A percentile compares a stretch with the other conserved stretches of the same genome.
These are phyloP conservation scores for Mrakia hoshinonis DNA, from an alignment of 768 basidiomycete genomes.

Conservation along the genomic window DNA sequence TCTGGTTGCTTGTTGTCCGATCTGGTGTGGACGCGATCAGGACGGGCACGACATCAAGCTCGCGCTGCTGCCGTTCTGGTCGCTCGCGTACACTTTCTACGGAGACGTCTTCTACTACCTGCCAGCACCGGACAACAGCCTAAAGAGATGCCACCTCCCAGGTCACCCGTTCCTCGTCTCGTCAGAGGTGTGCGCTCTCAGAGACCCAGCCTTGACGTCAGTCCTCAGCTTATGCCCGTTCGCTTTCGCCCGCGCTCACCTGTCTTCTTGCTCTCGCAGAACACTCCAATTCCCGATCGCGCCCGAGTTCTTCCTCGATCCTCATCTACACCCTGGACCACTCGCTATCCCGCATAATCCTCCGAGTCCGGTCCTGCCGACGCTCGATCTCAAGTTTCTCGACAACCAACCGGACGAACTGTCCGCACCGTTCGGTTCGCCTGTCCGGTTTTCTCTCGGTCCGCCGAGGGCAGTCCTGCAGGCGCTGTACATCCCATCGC, in stretches of 20 bases:
- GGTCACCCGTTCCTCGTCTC: slow-evolving; percentile 11
- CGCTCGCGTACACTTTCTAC: slow-evolving; percentile 15
- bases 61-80: slow-evolving; percentile 14
- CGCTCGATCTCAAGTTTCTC: background rate
- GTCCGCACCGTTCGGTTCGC: background rate
- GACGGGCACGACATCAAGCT: slow-evolving; percentile 10
- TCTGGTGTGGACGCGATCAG: background rate
- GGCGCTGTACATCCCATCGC: background rate
- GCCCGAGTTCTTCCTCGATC: slow-evolving; percentile 4
- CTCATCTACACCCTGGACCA: background rate
- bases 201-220: background rate
- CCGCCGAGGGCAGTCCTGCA: slow-evolving; percentile 2
- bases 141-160: background rate
- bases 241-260: background rate
- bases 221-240: background rate
- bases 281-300: slow-evolving; percentile 19
- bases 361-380: background rate
- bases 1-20: background rate
- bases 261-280: background rate
- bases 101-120: slow-evolving; percentile 18
- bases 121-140: slow-evolving; percentile 3
- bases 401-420: slow-evolving; percentile 4
- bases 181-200: background rate
- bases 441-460: slow-evolving; percentile 12
- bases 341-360: background rate